Conservation (phyloP, 495 filamentous ascomycete genomes). For the Talaromyces stipitatus region DNA sequence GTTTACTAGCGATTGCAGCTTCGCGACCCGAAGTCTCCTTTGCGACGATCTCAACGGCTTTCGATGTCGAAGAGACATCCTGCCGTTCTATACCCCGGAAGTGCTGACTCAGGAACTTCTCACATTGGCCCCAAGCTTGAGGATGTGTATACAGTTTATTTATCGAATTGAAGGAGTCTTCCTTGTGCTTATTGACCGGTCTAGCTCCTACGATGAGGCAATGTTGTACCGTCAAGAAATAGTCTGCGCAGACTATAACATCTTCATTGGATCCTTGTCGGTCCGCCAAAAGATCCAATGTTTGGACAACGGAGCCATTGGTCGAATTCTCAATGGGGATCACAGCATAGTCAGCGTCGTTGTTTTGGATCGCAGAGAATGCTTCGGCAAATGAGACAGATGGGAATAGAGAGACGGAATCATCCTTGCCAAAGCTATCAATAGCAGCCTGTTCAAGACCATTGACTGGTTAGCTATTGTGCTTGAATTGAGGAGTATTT, state of each 20-base stretch:
- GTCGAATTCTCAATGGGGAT: slow-evolving; percentile 95
- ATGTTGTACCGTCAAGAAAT: slow-evolving; percentile 80
- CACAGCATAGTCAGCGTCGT: slow-evolving; percentile 59
- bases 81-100: slow-evolving; percentile 66
- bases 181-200: background rate
- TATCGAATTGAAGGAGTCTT: slow-evolving; percentile 23
- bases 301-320: slow-evolving; percentile 83
- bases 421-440: slow-evolving; percentile 44
- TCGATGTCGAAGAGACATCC: slow-evolving; percentile 80
- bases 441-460: slow-evolving; percentile 53
- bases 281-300: slow-evolving; percentile 82
- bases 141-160: slow-evolving; percentile 76
- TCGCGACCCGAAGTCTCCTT: slow-evolving; percentile 47
- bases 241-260: slow-evolving; percentile 67
- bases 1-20: slow-evolving; percentile 69
- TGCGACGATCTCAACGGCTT: slow-evolving; percentile 68
- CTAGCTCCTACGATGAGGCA: slow-evolving; percentile 57
- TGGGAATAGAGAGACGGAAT: slow-evolving; percentile 47
- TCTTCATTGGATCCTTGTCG: slow-evolving; percentile 49
- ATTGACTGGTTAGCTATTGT: background rate
- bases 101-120: slow-evolving; percentile 56
- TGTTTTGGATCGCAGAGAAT: slow-evolving; percentile 67
- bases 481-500: background rate
- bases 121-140: slow-evolving; percentile 90
- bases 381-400: slow-evolving; percentile 59